Evolutionary conservation across 345 rosid genomes (phyloP).

Genomic region (Arabidopsis suecica): DNA sequence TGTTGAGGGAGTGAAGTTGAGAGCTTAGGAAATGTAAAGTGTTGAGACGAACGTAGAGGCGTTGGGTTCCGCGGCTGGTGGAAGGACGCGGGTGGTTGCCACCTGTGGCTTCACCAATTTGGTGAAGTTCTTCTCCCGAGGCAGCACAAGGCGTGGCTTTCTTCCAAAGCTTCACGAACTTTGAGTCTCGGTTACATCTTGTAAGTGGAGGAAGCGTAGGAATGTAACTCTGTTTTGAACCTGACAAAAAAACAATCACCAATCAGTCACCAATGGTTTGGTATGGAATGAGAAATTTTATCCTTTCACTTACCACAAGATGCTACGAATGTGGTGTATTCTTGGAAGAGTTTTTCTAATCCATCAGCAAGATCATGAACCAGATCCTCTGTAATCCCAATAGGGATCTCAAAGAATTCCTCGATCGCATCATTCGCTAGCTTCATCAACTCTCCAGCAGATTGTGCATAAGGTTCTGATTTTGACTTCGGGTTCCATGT

Average conservation of each 20-base stretch:
- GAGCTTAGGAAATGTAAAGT: constrained; percentile 79
- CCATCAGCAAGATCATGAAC: constrained; percentile 76
- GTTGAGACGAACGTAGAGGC: constrained; percentile 86
- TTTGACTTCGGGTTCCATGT: constrained; percentile 97
- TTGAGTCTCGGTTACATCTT: constrained; percentile 77
- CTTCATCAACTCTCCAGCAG: constrained; percentile 71
- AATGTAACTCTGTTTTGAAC: constrained; percentile 77
- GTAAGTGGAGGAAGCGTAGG: constrained; percentile 87
- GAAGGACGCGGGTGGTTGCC: constrained; percentile 76
- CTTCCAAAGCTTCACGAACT: constrained; percentile 65
- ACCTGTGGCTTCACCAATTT: constrained; percentile 19
- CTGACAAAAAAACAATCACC: constrained; percentile 38
- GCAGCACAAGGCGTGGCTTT: constrained; percentile 70
- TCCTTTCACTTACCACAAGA: constrained; percentile 69
- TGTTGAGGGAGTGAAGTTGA: constrained; percentile 80
- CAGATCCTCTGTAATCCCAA: constrained; percentile 75
- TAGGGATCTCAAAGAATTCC: constrained; percentile 84
- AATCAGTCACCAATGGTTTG: background rate
- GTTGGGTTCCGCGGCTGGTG: constrained; percentile 91
- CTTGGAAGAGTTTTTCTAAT: constrained; percentile 65
- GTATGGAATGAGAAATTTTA: background rate
- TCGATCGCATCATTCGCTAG: constrained; percentile 62
- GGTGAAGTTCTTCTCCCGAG: constrained; percentile 45
- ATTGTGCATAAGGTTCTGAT: constrained; percentile 82
- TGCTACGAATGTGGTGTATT: constrained; percentile 70